A percentile compares a stretch with the other conserved stretches of the same genome.
Conservation (phyloP, 441 rosid species). For the Cnidoscolus chayamansa region DNA sequence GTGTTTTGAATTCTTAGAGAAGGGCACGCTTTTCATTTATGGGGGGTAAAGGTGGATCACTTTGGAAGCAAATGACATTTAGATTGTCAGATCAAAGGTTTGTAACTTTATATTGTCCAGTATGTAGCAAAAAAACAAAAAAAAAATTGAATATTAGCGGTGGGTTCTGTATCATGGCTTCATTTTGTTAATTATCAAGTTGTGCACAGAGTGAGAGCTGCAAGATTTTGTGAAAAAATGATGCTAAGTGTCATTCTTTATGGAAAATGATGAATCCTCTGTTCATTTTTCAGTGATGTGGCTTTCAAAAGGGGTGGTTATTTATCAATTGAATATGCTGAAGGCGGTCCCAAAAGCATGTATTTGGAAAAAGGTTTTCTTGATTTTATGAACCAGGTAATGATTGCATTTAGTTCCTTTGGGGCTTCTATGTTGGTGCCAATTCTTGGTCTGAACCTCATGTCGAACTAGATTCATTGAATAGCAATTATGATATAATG, state of each 20-base stretch:
- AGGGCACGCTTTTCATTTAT: constrained; percentile 92
- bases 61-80: constrained; percentile 89
- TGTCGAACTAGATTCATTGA: neutral
- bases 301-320: constrained; percentile 52
- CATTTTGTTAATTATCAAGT: neutral
- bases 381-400: constrained; percentile 76
- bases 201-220: constrained; percentile 4
- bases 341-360: constrained; percentile 40
- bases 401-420: neutral
- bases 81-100: constrained; percentile 75
- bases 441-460: neutral
- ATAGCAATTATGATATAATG: neutral
- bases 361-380: constrained; percentile 76
- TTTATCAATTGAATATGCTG: constrained; percentile 59
- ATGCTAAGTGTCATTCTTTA: constrained; percentile 1
- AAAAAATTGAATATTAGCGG: neutral
- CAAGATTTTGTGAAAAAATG: neutral
- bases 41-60: constrained; percentile 96
- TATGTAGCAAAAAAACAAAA: neutral
- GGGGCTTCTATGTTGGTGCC: neutral
- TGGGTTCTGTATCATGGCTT: constrained; percentile 1
- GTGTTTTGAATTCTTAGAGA: constrained; percentile 40
- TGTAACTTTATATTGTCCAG: constrained; percentile 21
- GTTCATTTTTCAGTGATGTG: constrained; percentile 38
- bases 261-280: neutral